Percentiles rank a stretch among this genome's conserved stretches.
phyloP scores from a whole-genome alignment of 202 grass and related monocot species.

The Carex sylvatica region DNA sequence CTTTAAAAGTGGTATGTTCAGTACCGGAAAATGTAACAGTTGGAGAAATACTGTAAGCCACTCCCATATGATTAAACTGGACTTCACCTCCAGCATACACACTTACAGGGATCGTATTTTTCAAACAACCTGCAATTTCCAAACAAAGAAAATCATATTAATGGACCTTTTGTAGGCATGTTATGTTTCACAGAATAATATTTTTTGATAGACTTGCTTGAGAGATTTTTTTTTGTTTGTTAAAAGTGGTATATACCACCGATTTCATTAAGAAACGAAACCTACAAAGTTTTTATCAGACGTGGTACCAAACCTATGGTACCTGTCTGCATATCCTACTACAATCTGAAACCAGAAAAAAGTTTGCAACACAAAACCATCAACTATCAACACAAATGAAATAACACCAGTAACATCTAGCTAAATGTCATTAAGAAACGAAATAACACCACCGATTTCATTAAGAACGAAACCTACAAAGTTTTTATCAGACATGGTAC shows the following conservation, averaged over 20 bases:
- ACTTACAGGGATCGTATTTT: background rate
- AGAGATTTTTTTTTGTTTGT: background rate
- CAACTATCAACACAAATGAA: no score
- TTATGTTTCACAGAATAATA: background rate
- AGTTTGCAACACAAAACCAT: no score
- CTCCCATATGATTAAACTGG: background rate
- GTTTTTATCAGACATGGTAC: no score
- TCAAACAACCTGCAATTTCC: background rate
- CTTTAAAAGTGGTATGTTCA: background rate
- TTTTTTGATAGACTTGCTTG: background rate
- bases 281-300: no score
- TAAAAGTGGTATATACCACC: no score
- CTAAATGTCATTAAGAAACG: no score
- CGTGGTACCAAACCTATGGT: no score
- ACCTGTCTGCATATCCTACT: no score
- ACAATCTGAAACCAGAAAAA: no score
- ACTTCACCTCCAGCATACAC: slow-evolving; percentile 4
- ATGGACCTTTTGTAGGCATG: background rate
- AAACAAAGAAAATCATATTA: background rate
- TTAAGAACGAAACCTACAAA: no score
- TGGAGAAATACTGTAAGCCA: background rate
- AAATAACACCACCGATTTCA: no score
- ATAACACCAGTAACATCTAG: background rate
- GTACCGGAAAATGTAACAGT: background rate
- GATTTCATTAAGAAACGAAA: no score